Conservation (phyloP, 176 grass and related monocot species). For the Microstegium vimineum region DNA sequence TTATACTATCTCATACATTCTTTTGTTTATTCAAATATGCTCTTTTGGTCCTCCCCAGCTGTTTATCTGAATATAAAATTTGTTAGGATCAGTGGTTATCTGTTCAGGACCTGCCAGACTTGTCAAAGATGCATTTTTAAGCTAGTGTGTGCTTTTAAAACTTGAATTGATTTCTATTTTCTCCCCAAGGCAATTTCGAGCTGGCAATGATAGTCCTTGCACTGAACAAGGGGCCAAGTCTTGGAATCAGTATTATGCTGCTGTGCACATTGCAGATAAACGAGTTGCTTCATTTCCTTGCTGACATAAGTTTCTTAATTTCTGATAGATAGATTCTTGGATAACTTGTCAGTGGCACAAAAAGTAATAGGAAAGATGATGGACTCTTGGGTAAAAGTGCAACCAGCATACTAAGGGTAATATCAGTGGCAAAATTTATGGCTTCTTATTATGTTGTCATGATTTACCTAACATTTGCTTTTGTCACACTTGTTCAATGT, state of each 20-base stretch:
- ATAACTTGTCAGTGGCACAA: neutral
- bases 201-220: neutral
- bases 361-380: conserved; percentile 14
- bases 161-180: neutral
- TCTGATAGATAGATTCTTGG: neutral
- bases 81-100: conserved; percentile 1
- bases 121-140: no score
- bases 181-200: neutral
- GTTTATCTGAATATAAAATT: conserved; percentile 15
- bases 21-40: conserved; percentile 13
- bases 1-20: neutral
- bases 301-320: conserved; percentile 2
- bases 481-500: conserved; percentile 17
- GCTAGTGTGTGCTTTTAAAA: conserved; percentile 4
- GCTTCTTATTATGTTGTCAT: neutral
- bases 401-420: neutral
- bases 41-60: neutral
- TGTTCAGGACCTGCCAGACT: neutral
- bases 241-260: neutral
- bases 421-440: neutral
- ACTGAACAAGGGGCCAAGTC: neutral
- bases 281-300: conserved; percentile 14
- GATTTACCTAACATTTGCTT: conserved; percentile 20
- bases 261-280: neutral
- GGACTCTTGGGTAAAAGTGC: neutral